Conservation (phyloP, 2,329 filamentous ascomycete species). For the Aspergillus arachidicola region DNA sequence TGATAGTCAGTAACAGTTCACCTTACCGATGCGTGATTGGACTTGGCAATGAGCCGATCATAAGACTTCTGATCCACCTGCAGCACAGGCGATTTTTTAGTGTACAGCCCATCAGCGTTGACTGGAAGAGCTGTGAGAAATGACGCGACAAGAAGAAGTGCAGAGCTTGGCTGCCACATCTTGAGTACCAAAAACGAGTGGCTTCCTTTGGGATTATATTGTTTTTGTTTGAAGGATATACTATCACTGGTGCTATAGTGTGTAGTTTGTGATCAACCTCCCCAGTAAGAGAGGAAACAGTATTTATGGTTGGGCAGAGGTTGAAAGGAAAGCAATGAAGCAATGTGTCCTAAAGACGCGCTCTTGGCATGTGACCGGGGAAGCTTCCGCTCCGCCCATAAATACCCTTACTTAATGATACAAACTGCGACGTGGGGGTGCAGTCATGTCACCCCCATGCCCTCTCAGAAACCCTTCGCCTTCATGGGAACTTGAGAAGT, state of each 20-base stretch:
- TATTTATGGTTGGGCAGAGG: conserved; percentile 2
- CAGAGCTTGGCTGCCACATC: conserved; percentile 45
- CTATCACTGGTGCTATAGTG: background rate
- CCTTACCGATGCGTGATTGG: conserved; percentile 86
- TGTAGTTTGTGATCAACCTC: background rate
- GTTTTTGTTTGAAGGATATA: background rate
- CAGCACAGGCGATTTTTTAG: conserved; percentile 82
- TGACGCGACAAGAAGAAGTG: conserved; percentile 56
- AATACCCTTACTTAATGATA: background rate
- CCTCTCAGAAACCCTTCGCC: background rate
- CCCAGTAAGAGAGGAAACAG: background rate
- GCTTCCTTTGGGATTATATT: background rate
- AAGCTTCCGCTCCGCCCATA: conserved; percentile 7
- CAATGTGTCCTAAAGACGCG: conserved; percentile 43
- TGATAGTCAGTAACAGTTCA: background rate
- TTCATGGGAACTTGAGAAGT: background rate
- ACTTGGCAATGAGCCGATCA: conserved; percentile 78
- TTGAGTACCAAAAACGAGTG: conserved; percentile 14
- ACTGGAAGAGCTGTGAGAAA: conserved; percentile 68
- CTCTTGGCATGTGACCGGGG: conserved; percentile 39
- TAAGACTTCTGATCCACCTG: conserved; percentile 80
- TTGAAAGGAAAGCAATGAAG: conserved; percentile 17
- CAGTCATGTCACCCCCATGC: background rate
- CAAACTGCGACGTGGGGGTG: background rate
- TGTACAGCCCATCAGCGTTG: conserved; percentile 74